Conservation (phyloP, 768 basidiomycete species). For the Leccinum obscurum region DNA sequence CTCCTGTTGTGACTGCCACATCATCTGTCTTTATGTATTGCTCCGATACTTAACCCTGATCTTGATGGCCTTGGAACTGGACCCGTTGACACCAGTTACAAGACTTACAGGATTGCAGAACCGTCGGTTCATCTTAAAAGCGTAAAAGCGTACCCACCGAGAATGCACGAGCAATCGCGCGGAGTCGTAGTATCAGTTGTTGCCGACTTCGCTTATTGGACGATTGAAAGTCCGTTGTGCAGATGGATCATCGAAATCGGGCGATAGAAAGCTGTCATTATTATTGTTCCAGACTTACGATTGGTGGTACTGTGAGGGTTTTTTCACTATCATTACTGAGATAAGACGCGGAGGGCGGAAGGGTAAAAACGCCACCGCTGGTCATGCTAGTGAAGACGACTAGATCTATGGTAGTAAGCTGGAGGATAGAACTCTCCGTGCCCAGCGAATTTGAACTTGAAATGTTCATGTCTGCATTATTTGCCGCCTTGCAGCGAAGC, state of each 20-base stretch:
- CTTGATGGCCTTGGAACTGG: not conserved
- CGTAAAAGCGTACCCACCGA: not conserved
- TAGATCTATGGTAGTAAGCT: slow-evolving; percentile 17
- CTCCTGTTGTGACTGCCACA: not conserved
- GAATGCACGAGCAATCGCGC: not conserved
- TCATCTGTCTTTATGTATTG: not conserved
- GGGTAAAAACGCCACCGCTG: not conserved
- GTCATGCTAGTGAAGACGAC: not conserved
- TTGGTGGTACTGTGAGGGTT: not conserved
- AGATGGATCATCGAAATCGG: not conserved
- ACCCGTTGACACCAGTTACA: not conserved
- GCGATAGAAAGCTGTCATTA: not conserved
- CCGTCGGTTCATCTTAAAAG: not conserved
- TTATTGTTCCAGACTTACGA: not conserved
- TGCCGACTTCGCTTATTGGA: not conserved
- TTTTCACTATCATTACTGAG: not conserved
- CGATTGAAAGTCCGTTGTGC: not conserved
- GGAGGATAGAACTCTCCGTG: not conserved
- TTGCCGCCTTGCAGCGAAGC: not conserved
- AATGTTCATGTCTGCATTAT: not conserved
- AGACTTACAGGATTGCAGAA: not conserved
- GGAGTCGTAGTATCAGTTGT: not conserved
- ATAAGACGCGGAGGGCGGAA: not conserved
- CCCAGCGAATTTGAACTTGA: not conserved
- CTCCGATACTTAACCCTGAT: not conserved